A percentile compares a stretch with the other conserved stretches of the same genome.
Evolutionary conservation across 1,284 basidiomycete species (phyloP).

Genomic region (Crepidotus sp.): DNA sequence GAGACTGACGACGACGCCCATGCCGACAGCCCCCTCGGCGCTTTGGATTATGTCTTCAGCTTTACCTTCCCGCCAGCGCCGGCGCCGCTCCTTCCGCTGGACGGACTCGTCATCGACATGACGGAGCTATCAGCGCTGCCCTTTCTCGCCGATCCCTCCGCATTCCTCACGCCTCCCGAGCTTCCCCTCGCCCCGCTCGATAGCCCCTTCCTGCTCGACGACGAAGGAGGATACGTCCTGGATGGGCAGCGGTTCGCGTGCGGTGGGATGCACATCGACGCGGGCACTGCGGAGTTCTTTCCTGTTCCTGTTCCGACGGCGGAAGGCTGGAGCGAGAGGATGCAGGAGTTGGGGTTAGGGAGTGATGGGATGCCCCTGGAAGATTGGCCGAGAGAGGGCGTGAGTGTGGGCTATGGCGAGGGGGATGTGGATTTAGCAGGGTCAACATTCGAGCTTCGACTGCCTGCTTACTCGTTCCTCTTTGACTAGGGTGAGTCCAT

Average conservation of each 20-base stretch:
- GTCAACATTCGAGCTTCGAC: neutral
- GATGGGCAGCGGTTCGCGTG: conserved; percentile 5
- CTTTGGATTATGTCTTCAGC: conserved; percentile 1
- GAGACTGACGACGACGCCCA: neutral
- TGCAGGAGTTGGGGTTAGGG: neutral
- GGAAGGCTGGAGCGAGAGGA: neutral
- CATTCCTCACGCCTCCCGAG: neutral
- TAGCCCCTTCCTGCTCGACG: neutral
- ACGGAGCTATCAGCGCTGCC: conserved; percentile 11
- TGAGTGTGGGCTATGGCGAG: neutral
- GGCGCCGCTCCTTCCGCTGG: neutral
- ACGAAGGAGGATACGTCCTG: neutral
- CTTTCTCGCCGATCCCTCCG: conserved; percentile 4
- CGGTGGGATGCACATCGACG: conserved; percentile 5
- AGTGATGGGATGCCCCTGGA: neutral
- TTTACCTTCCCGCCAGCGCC: neutral
- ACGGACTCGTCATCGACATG: neutral
- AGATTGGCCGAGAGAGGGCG: neutral
- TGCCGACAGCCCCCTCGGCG: neutral
- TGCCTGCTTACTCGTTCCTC: neutral
- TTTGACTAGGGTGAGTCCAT: too few species aligned
- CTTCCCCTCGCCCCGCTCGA: neutral
- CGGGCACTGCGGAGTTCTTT: neutral
- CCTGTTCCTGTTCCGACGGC: neutral
- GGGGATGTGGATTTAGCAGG: neutral